These are phyloP conservation scores for grape (Vitis vinifera) DNA, from an alignment of 164 flowering plant species.

Conservation along the genomic window ASM3070453v1 NC_081807.1:12438501-12439000, in stretches of 20 bases:
- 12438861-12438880: no score
- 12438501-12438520: not conserved
- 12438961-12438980: not conserved
- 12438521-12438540: slow-evolving; percentile 78
- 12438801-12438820: no score
- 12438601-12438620: not conserved
- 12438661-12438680: slow-evolving; percentile 67
- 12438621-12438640: not conserved
- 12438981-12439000: not conserved
- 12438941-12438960: not conserved
- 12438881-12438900: no score
- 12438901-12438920: no score
- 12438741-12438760: not conserved
- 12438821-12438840: no score
- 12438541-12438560: slow-evolving; percentile 64
- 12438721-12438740: slow-evolving; percentile 48
- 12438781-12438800: no score
- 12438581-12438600: not conserved
- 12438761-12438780: no score
- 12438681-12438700: slow-evolving; percentile 70
- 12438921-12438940: no score
- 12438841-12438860: no score
- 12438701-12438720: slow-evolving; percentile 64
- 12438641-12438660: slow-evolving; percentile 61
- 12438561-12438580: slow-evolving; percentile 43